Base-by-base conservation (phyloP, 306 rosid genomes). In the Prunus mira region DNA sequence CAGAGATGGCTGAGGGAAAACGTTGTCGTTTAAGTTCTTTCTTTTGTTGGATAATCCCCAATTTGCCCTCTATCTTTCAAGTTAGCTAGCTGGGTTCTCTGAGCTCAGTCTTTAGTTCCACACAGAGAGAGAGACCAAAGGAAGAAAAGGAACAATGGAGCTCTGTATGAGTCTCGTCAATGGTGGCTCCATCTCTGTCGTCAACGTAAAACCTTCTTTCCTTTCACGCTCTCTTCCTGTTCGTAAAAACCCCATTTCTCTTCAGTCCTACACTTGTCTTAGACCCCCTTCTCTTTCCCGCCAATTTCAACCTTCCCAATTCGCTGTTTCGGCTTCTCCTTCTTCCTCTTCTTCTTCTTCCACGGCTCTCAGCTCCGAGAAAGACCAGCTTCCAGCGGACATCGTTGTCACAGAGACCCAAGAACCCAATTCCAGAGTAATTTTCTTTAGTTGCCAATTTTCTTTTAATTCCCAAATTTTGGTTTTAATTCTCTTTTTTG, bases 341-440 rank as follows among this genome's bases (percentile, higher is more conserved):
- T 34, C 86, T 46, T 86, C 83, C 41, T 34, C 9, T 38, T 38
- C 9, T 38, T 38, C 43, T 78, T 49, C 94, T 70, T 71, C 96
- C 17, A 83, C 79, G 5, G 77, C 82, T 55, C 0, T 71, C 49
- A 88, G 27, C 66, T 27, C 82, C 1, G 86, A 89, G 68, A 65
- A 71, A 2, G 92, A 92, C 68, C 70, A 56, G 76, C 97, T 92
- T 73, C 97, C 92, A 1, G 96, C 88, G 1, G 82, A 86, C 11
- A 69, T 95, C 51, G 83, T 81, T 20, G 89, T 95, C 82, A 83
- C 89, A 32, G 88, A 88, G 83, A 86, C 86, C 56, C 66, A 77
- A 73, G 88, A 88, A 78, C 81, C 92, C 75, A 89, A 92, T 79
- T 90, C 96, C 84, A 89, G 87, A 62, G 97, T 90, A 74, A 80